Conservation (phyloP, 2,329 filamentous ascomycete species). For the Beauveria bassiana region DNA sequence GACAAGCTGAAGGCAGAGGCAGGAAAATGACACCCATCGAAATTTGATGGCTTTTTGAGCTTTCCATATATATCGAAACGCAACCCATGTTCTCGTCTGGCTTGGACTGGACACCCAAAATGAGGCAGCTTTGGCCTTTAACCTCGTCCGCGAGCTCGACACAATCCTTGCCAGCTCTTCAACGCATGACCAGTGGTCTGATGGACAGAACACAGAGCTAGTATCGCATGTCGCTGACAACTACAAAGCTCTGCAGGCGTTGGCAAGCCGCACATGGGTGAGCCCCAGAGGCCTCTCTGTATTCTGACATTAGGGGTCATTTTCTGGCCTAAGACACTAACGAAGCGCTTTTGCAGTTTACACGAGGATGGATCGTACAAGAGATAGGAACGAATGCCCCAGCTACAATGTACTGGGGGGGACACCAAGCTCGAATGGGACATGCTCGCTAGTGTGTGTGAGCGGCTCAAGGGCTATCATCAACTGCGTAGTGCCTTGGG, state of each 20-base stretch:
- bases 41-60: too few species aligned
- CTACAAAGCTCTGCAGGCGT: background rate
- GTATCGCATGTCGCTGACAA: conserved; percentile 18
- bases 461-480: conserved; percentile 25
- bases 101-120: conserved; percentile 24
- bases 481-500: conserved; percentile 22
- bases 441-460: conserved; percentile 22
- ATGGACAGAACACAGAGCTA: conserved; percentile 22
- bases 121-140: conserved; percentile 17
- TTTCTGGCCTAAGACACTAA: too few species aligned
- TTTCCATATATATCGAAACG: conserved; percentile 24
- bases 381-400: conserved; percentile 28
- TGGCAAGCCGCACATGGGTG: too few species aligned
- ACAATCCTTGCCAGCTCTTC: too few species aligned
- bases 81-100: conserved; percentile 28
- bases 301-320: too few species aligned
- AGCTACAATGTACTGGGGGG: conserved; percentile 28
- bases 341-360: conserved; percentile 20
- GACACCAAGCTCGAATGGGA: conserved; percentile 26
- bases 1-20: too few species aligned
- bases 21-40: too few species aligned
- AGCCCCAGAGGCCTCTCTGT: too few species aligned
- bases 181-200: conserved; percentile 21
- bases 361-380: conserved; percentile 30
- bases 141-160: too few species aligned